These are phyloP conservation scores for Populus nigra DNA, from an alignment of 345 rosid genomes.

Conservation along the genomic window DNA sequence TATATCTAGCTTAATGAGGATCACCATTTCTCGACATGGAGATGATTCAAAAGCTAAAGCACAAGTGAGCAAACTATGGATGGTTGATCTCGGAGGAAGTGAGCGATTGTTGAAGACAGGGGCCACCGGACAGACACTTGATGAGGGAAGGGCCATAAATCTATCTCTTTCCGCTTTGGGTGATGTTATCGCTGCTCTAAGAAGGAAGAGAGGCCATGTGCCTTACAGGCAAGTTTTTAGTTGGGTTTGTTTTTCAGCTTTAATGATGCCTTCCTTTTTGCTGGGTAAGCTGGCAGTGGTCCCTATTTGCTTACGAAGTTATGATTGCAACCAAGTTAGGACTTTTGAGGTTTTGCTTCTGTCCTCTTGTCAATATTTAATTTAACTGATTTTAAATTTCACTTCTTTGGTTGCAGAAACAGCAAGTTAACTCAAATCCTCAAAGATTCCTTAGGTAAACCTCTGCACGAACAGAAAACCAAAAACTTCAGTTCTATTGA, in stretches of 20 bases:
- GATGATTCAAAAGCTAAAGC: conserved; percentile 50
- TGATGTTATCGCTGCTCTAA: conserved; percentile 87
- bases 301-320: neutral
- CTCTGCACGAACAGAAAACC: neutral
- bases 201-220: conserved; percentile 81
- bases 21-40: conserved; percentile 58
- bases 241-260: conserved; percentile 15
- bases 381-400: neutral
- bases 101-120: conserved; percentile 82
- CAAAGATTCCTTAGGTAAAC: conserved; percentile 84
- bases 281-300: conserved; percentile 8
- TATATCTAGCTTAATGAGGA: conserved; percentile 81
- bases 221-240: conserved; percentile 76
- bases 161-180: conserved; percentile 94
- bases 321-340: conserved; percentile 4
- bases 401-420: conserved; percentile 64
- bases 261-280: neutral
- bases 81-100: conserved; percentile 98
- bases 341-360: conserved; percentile 21
- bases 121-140: conserved; percentile 76
- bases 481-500: neutral
- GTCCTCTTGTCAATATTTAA: neutral
- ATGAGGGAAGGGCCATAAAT: conserved; percentile 86
- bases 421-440: conserved; percentile 97
- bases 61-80: conserved; percentile 86